Base-by-base conservation (phyloP, 1,284 basidiomycete genomes). In the Irpex lacteus region DNA sequence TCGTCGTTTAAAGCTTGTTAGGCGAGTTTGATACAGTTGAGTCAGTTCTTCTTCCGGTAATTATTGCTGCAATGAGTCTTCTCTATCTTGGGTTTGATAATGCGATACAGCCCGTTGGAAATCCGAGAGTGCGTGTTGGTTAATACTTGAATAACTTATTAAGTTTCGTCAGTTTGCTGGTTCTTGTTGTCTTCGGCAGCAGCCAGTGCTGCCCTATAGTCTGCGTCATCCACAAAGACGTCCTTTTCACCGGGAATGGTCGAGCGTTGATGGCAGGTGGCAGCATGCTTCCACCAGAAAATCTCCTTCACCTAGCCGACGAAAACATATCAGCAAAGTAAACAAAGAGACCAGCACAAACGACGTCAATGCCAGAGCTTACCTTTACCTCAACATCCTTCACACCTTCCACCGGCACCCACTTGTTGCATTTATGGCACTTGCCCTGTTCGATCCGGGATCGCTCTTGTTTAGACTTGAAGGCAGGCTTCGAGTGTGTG, bases 211-310 rank as follows among this genome's bases (percentile, higher is more conserved):
- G 37, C 37, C 37, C n/a, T 56, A 56, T 67, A 65, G 34, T 70
- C 64, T 2, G 75, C 75, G 73, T 86, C 82, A 37, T 81, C 75
- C 50, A 81, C 62, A 67, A 79, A 88, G 61, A 83, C 76, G 70
- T 87, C 83, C 54, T 76, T 68, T 63, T 90, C 87, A 19, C 85
- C 86, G 1, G 76, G 72, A 55, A 89, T 74, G 13, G 76, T 80
- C 2, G 82, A 83, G 32, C 82, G 82, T 64, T 84, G 82, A 68
- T 92, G 91, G 68, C 90, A 92, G 9, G 81, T 66, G 1, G 87
- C 87, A 21, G 91, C 90, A 69, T 92, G 91, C 74, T 92, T 92
- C 90, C 89, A 94, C 90, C 90, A 92, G 68, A 85, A 86, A 2
- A 92, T 80, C 70, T 92, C 90, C 68, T 85, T 85, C 44, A 91